phyloP scores from a whole-genome alignment of 2,329 filamentous ascomycete species.

The Pyrenochaeta sp. region DNA sequence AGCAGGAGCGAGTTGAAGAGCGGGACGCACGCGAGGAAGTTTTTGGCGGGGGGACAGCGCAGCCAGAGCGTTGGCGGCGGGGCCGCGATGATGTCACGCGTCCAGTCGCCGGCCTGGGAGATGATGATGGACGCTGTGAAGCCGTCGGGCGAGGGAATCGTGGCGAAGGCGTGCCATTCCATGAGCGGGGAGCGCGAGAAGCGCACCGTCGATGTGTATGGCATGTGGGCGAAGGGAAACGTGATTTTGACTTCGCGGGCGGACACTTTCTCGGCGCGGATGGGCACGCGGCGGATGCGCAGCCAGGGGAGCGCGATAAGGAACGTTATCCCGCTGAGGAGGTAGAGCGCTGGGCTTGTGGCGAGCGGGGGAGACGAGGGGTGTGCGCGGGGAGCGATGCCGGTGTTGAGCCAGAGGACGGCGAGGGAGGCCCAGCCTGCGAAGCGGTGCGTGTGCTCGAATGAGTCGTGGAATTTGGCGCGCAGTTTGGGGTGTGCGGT shows the following conservation, averaged over 20 bases:
- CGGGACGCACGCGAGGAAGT: constrained; percentile 27
- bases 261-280: constrained; percentile 72
- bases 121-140: constrained; percentile 32
- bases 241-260: constrained; percentile 74
- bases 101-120: constrained; percentile 48
- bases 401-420: constrained; percentile 35
- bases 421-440: constrained; percentile 39
- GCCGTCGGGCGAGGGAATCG: constrained; percentile 28
- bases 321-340: constrained; percentile 68
- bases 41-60: constrained; percentile 21
- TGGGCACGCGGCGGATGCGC: constrained; percentile 70
- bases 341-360: constrained; percentile 62
- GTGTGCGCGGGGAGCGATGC: constrained; percentile 14
- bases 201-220: constrained; percentile 30
- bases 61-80: constrained; percentile 25
- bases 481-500: constrained; percentile 36
- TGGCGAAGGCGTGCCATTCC: constrained; percentile 51
- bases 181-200: constrained; percentile 26
- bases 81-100: constrained; percentile 15
- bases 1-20: constrained; percentile 28
- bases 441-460: constrained; percentile 47
- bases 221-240: constrained; percentile 34
- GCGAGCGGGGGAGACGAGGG: constrained; percentile 5
- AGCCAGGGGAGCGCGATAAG: constrained; percentile 78
- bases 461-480: constrained; percentile 38